Conservation (phyloP, 495 filamentous ascomycete species). For the Podospora conica region DNA sequence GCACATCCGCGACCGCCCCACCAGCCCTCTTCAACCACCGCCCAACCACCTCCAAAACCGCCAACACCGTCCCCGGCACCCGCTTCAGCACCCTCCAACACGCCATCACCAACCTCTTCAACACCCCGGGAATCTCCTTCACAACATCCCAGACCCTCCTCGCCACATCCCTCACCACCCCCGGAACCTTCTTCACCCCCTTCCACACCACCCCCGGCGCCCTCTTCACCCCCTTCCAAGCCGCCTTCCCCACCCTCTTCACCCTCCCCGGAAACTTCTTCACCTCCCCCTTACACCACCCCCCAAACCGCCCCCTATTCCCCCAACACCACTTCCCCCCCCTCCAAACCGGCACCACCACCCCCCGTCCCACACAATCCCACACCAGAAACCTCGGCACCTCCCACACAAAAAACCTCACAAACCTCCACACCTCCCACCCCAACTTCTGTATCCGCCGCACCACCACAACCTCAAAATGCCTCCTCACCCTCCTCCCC, state of each 20-base stretch:
- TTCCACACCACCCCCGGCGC: constrained; percentile 12
- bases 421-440: constrained; percentile 18
- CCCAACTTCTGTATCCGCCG: constrained; percentile 16
- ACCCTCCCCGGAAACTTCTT: constrained; percentile 23
- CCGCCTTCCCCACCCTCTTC: constrained; percentile 14
- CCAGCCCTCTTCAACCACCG: constrained; percentile 24
- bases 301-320: constrained; percentile 18
- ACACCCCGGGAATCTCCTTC: constrained; percentile 14
- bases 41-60: constrained; percentile 28
- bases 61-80: constrained; percentile 28
- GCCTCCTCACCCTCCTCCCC: constrained; percentile 23
- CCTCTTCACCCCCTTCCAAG: constrained; percentile 11
- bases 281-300: constrained; percentile 22
- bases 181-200: constrained; percentile 19
- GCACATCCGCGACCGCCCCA: constrained; percentile 20
- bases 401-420: constrained; percentile 24
- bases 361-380: constrained; percentile 26
- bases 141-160: constrained; percentile 20
- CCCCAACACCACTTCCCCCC: constrained; percentile 22
- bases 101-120: constrained; percentile 13
- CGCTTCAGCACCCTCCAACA: constrained; percentile 22
- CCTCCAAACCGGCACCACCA: constrained; percentile 24
- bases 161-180: constrained; percentile 16
- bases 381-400: constrained; percentile 30
- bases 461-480: constrained; percentile 18